Conservation (phyloP, 139 green algal genomes). For the Chara braunii region DNA sequence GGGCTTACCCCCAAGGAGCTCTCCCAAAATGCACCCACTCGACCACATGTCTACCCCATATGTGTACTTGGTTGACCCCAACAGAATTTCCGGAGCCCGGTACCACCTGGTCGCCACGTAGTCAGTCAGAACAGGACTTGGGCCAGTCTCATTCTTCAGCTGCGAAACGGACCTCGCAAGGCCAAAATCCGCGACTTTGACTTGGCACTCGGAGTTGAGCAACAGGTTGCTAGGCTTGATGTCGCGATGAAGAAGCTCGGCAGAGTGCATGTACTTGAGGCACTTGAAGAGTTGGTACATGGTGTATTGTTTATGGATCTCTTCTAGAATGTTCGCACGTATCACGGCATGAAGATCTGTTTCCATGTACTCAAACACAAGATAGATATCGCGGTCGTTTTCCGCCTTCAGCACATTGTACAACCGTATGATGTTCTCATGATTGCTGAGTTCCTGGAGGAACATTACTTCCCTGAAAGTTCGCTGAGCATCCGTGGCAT, state of each 20-base stretch:
- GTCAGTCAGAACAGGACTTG: conserved; percentile 82
- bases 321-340: conserved; percentile 55
- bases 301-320: conserved; percentile 96
- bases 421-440: conserved; percentile 94
- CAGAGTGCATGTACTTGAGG: conserved; percentile 96
- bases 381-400: conserved; percentile 72
- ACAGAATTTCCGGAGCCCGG: conserved; percentile 90
- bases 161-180: conserved; percentile 70
- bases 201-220: conserved; percentile 90
- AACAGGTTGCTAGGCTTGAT: conserved; percentile 98
- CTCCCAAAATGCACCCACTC: conserved; percentile 92
- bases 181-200: conserved; percentile 97
- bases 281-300: conserved; percentile 98
- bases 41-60: conserved; percentile 97
- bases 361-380: conserved; percentile 59
- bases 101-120: conserved; percentile 96
- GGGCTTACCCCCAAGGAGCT: conserved; percentile 75
- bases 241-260: conserved; percentile 88
- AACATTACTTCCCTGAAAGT: conserved; percentile 55
- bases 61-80: conserved; percentile 88
- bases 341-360: conserved; percentile 58
- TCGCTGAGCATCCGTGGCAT: conserved; percentile 48
- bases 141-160: conserved; percentile 49
- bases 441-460: conserved; percentile 67
- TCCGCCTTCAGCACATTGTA: conserved; percentile 91